phyloP scores from a whole-genome alignment of 1,139 yeast genomes.

The Meyerozyma elateridarum region DNA sequence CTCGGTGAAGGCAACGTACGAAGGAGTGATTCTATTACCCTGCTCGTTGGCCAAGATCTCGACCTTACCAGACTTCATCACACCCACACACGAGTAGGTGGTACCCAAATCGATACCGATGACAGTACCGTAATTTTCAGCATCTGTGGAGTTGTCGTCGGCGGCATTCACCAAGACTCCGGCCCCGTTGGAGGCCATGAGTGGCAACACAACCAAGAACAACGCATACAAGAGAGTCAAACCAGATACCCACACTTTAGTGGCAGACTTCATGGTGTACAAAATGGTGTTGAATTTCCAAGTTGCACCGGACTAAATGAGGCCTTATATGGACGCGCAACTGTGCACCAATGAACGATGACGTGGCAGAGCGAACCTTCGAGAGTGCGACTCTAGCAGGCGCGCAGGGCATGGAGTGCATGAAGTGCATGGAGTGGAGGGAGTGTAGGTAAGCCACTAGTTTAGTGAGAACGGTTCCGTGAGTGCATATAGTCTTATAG shows the following conservation, averaged over 20 bases:
- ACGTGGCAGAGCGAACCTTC: slow-evolving; percentile 3
- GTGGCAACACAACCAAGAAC: slow-evolving; percentile 56
- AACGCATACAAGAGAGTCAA: slow-evolving; percentile 55
- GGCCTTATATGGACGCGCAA: too few relatives aligned
- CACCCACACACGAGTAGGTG: slow-evolving; percentile 87
- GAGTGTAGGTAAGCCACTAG: too few relatives aligned
- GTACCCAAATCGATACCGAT: slow-evolving; percentile 91
- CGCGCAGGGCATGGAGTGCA: too few relatives aligned
- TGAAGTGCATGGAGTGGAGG: too few relatives aligned
- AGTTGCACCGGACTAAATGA: neutral
- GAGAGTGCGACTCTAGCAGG: too few relatives aligned
- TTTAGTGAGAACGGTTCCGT: too few relatives aligned
- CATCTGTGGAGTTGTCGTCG: slow-evolving; percentile 34
- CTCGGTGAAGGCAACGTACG: slow-evolving; percentile 80
- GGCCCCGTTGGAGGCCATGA: slow-evolving; percentile 39
- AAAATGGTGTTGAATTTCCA: neutral
- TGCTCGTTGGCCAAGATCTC: slow-evolving; percentile 93
- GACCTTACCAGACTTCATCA: slow-evolving; percentile 86
- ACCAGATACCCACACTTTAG: slow-evolving; percentile 36
- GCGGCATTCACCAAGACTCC: slow-evolving; percentile 18
- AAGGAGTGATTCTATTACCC: slow-evolving; percentile 93
- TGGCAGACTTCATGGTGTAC: neutral
- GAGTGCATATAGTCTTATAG: too few relatives aligned
- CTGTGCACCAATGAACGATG: neutral
- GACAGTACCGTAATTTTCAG: slow-evolving; percentile 68